Evolutionary conservation across 164 flowering plant species (phyloP), one percentile per base, ranked within the genome.

Genomic region (Chimonanthus salicifolius): DNA sequence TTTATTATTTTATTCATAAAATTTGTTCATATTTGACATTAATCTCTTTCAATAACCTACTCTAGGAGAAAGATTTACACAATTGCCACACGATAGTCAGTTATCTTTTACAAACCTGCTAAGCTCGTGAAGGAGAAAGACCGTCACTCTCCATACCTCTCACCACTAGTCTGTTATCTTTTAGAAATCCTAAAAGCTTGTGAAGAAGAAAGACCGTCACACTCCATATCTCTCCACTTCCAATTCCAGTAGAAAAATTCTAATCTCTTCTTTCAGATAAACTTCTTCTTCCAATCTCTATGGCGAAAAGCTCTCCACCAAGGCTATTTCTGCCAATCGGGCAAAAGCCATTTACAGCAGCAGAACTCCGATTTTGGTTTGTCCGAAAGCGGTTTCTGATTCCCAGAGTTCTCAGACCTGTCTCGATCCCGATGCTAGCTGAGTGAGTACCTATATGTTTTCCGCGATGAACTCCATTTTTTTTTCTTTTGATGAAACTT

Each of bases 341-440:
- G 9, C 60, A 62, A 72, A 33, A 48, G 5, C 18, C 2, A 45
- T 62, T 4, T 6, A 47, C 21, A 70, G 54, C 18, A 62, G 47
- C 7, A 83, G 84, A 64, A 44, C 47, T n/a, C 83, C 86, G 47
- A 10, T 77, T 13, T 18, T 85, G 51, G 91, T 90, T 20, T 85
- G 90, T 20, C 97, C 96, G 6, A 86, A 81, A 70, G 97, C 97
- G 3, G 97, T 94, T 70, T 91, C 94, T 1, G 97, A 94, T 80
- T 88, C 97, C 46, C 79, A 71, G 66, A 87, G 81, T 72, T 82
- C 94, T 10, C 95, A 91, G 84, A 91, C 95, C 1, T 93, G 98
- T 72, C 95, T 93, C 20, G 92, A 91, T 58, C 98, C 95, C n/a
- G 97, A 93, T 68, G 97, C 98, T 2, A 91, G 94, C 87, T 69